Conservation (phyloP, 164 flowering plant species). For the Macadamia integrifolia region DNA sequence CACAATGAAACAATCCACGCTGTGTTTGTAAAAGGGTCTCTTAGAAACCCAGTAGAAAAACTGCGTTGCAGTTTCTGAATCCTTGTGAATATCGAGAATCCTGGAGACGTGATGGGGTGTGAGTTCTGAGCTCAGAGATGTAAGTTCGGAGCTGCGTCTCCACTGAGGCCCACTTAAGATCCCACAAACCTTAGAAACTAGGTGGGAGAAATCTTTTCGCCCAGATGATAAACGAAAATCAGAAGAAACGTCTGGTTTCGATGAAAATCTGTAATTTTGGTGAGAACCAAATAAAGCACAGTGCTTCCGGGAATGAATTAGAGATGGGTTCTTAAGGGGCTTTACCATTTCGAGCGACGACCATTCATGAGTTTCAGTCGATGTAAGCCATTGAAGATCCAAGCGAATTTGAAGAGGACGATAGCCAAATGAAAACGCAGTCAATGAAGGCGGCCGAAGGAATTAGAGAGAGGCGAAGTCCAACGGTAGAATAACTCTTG, state of each 20-base stretch:
- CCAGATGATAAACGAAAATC: slow-evolving; percentile 2
- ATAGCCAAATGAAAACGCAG: slow-evolving; percentile 4
- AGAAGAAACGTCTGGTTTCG: slow-evolving; percentile 15
- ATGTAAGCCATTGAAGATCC: slow-evolving; percentile 5
- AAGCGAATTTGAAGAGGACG: too few species aligned
- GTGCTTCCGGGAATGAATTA: slow-evolving; percentile 11
- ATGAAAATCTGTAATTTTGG: slow-evolving; percentile 25
- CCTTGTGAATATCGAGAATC: slow-evolving; percentile 33
- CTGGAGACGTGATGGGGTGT: slow-evolving; percentile 42
- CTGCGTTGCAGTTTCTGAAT: slow-evolving; percentile 29
- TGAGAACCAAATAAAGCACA: slow-evolving; percentile 14
- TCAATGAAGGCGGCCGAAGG: background rate
- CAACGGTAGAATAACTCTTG: too few species aligned
- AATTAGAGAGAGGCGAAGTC: slow-evolving; percentile 1
- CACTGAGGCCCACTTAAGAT: slow-evolving; percentile 33
- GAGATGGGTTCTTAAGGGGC: slow-evolving; percentile 23
- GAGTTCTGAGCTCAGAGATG: slow-evolving; percentile 28
- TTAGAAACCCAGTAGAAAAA: slow-evolving; percentile 65
- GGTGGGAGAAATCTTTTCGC: slow-evolving; percentile 1
- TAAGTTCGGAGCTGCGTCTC: slow-evolving; percentile 38
- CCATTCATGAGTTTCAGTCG: slow-evolving; percentile 12
- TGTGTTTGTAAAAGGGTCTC: slow-evolving; percentile 47
- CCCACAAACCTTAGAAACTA: slow-evolving; percentile 37
- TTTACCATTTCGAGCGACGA: slow-evolving; percentile 28
- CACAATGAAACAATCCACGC: slow-evolving; percentile 30